Evolutionary conservation across 352 stramenopile species (phyloP), one percentile per base, ranked within the genome.

Genomic region (Phytophthora tentaculata): DNA sequence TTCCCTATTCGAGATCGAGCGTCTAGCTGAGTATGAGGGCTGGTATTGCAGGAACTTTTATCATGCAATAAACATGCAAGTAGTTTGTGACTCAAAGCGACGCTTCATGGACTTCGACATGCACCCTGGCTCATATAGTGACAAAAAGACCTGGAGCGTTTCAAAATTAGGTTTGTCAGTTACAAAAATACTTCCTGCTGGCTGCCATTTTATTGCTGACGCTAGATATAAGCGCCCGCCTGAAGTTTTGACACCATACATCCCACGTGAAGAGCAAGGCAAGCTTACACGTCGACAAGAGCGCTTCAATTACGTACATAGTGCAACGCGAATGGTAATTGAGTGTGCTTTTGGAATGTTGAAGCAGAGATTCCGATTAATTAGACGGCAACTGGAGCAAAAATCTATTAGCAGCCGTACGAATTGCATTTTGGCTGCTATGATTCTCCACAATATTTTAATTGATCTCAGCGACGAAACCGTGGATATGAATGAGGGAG

Each of bases 301-400:
- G 12, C 13, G 19, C 12, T 58, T 14, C n/a, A 58, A 48, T 22
- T 58, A 48, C 16, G 32, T 58, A 2, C 35, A 13, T 5, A 49
- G 29, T 19, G 51, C 35, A 1, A 32, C 51, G 4, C 5, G 51
- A 29, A 49, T 58, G 51, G 35, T 35, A 12, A 37, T 49, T 28
- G n/a, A 49, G 19, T 58, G 51, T 23, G 52, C 52, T n/a, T 58
- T 48, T 5, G 53, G 23, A 14, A 60, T 51, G 53, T 19, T 52
- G 29, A 60, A 49, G 52, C 52, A 59, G 37, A 4, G 35, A 39
- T 50, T 59, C 10, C 20, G 52, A 3, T 14, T 50, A 23, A 23
- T 59, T 22, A 41, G 20, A 59, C 6, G 37, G 5, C 52, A 59
- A 14, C 13, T 59, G 0, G 52, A 59, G 52, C 37, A 59, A 39